These are phyloP conservation scores for Chaetomiaceae sp. DNA, from an alignment of 2,329 filamentous ascomycete species.

Conservation along the genomic window DNA sequence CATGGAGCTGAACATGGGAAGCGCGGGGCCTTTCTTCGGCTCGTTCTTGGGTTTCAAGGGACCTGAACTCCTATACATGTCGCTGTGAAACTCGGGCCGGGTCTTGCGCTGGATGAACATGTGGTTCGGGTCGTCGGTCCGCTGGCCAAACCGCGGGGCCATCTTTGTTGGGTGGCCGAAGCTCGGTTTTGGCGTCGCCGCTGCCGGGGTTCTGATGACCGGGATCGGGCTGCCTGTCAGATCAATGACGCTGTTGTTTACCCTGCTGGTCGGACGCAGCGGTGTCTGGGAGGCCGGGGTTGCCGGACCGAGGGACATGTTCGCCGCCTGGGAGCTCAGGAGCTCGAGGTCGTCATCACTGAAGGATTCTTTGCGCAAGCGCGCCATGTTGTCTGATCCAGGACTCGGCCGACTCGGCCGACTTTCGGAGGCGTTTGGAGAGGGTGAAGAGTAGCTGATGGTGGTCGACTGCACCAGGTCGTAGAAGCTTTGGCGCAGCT, in stretches of 20 bases:
- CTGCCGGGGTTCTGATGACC: slow-evolving; percentile 17
- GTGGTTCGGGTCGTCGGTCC: slow-evolving; percentile 32
- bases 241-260: slow-evolving; percentile 30
- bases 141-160: slow-evolving; percentile 39
- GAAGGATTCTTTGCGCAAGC: slow-evolving; percentile 28
- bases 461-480: slow-evolving; percentile 25
- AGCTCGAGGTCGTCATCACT: slow-evolving; percentile 35
- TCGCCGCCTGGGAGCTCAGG: slow-evolving; percentile 32
- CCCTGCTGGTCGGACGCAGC: slow-evolving; percentile 32
- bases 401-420: not conserved
- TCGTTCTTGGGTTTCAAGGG: slow-evolving; percentile 44
- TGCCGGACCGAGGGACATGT: slow-evolving; percentile 28
- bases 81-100: slow-evolving; percentile 54
- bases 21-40: slow-evolving; percentile 43
- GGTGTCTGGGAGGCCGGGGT: slow-evolving; percentile 38
- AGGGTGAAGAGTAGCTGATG: slow-evolving; percentile 15
- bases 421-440: not conserved
- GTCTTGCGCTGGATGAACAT: slow-evolving; percentile 50
- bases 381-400: slow-evolving; percentile 19
- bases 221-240: slow-evolving; percentile 29
- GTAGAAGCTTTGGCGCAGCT: slow-evolving; percentile 25
- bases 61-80: slow-evolving; percentile 42
- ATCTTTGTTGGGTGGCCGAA: slow-evolving; percentile 36
- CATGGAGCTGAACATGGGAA: slow-evolving; percentile 46
- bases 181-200: slow-evolving; percentile 26